Evolutionary conservation across 768 basidiomycete genomes (phyloP), one percentile per base, ranked within the genome.

Genomic region (Russula dissimulans): DNA sequence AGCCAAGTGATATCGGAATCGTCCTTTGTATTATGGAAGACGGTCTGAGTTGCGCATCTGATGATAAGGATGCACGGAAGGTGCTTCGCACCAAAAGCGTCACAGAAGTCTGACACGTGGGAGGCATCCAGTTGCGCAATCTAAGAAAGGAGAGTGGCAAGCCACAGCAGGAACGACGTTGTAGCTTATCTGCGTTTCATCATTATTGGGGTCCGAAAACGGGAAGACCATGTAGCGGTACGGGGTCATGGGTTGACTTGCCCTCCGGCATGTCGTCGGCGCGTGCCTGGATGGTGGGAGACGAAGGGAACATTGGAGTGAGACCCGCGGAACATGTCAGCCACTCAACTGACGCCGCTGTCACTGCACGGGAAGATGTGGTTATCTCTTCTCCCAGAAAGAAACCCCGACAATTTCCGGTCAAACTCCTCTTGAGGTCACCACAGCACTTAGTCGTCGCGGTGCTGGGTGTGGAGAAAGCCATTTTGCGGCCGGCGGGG

Each of bases 31-130:
- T 9, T 6, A 39, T n/a, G 8, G 36, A 47, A 41, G 31, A 18
- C 39, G 22, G 15, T 8, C 49, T 14, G 29, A 45, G 43, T n/a
- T 8, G 41, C 53, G 47, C 41, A 60, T 60, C 49, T 56, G 54
- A 56, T 56, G 49, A 51, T 54, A 60, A 39, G 26, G 43, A 22
- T 29, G 43, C 26, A 41, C 11, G 51, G 57, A 53, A 46, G 43
- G 31, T 5, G 36, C n/a, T 11, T 7, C 17, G 22, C 10, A 42
- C 46, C 15, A 44, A 29, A 54, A 47, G 29, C 22, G 31, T 42
- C 52, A 31, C 36, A 54, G 53, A 54, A 54, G 53, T 18, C 17
- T 4, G 53, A 17, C 53, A 54, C 42, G 17, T 43, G 52, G 36
- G n/a, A 41, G 41, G 29, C 41, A 1, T 29, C 10, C 26, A n/a